Conservation (phyloP, 805 yeast genomes). For the Dipodascopsis tothii region DNA sequence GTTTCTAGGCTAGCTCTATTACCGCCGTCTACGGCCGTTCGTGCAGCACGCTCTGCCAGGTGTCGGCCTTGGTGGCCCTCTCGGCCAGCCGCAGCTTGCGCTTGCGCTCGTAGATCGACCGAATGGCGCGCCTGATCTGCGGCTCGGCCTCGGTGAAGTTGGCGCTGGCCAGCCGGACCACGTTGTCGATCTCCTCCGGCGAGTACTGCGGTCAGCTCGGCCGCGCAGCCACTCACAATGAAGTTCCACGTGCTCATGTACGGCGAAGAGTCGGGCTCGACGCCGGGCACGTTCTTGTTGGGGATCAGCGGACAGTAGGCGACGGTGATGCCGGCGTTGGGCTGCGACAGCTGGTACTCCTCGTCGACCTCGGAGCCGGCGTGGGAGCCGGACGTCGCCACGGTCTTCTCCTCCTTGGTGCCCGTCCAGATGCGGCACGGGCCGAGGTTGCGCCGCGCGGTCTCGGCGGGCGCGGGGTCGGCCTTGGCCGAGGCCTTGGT, state of each 20-base stretch:
- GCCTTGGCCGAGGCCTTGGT: background rate
- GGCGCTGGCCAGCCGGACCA: constrained; percentile 16
- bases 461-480: background rate
- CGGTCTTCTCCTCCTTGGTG: constrained; percentile 1
- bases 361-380: no score
- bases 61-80: background rate
- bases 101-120: constrained; percentile 23
- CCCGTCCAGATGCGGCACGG: constrained; percentile 21
- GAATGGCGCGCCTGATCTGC: constrained; percentile 16
- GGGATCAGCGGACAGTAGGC: constrained; percentile 26
- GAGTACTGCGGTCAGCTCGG: constrained; percentile 9
- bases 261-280: constrained; percentile 22
- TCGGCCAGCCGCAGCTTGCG: constrained; percentile 7
- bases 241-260: constrained; percentile 27
- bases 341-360: constrained; percentile 3
- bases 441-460: constrained; percentile 5
- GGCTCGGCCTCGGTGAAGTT: constrained; percentile 22
- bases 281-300: constrained; percentile 20
- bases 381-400: background rate
- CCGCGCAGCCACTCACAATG: background rate
- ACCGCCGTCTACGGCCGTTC: background rate
- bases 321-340: constrained; percentile 19
- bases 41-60: constrained; percentile 1
- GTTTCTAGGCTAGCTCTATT: no score
- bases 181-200: constrained; percentile 22